phyloP scores from a whole-genome alignment of 176 grass and related monocot species.

The Ensete glaucum region DNA sequence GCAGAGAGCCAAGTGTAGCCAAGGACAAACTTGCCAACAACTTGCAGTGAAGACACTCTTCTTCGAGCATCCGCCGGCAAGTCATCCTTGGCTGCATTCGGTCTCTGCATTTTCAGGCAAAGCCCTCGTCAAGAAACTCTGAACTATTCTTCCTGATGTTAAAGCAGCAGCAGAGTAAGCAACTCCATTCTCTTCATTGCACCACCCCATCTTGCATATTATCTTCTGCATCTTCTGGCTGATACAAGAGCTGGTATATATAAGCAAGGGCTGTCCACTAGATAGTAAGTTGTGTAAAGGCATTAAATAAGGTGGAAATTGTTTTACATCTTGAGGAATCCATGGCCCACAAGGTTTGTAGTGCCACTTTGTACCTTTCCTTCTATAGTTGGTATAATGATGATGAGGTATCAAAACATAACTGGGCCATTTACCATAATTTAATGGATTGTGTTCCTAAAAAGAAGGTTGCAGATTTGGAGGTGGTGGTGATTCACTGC shows the following conservation, averaged over 20 bases:
- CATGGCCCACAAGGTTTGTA: not conserved
- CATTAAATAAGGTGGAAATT: not conserved
- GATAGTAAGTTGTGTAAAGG: not conserved
- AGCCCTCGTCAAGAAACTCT: not conserved
- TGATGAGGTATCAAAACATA: not conserved
- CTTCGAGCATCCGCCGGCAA: not conserved
- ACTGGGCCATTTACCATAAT: not conserved
- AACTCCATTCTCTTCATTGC: not conserved
- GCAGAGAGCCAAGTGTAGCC: conserved; percentile 18
- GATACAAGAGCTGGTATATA: conserved; percentile 4
- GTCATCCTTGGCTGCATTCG: conserved; percentile 25
- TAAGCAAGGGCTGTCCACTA: not conserved
- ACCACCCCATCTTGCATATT: not conserved
- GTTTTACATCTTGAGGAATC: not conserved
- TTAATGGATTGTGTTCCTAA: not conserved
- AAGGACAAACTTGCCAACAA: conserved; percentile 25
- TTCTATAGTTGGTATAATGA: not conserved
- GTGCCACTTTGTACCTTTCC: not conserved
- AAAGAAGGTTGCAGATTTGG: not conserved
- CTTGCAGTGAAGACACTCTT: not conserved
- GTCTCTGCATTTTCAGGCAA: conserved; percentile 15
- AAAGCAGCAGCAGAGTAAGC: not conserved
- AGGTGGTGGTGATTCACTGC: not conserved
- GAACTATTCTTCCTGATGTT: not conserved
- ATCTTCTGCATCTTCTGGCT: not conserved